phyloP scores from a whole-genome alignment of 805 yeast species.

The Candida broadrunensis region DNA sequence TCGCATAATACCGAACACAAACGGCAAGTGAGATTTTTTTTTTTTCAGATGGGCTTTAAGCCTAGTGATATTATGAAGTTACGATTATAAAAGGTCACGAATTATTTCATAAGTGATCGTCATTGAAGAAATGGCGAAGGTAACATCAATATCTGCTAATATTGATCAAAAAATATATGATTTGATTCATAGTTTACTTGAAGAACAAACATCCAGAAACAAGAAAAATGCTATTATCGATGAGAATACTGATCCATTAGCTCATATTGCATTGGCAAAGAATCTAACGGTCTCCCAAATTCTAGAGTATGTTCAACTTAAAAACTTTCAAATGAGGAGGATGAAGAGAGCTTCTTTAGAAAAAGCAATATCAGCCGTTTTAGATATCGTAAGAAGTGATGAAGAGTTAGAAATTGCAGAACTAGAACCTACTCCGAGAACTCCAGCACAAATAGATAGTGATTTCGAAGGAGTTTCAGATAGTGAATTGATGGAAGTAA shows the following conservation, averaged over 20 bases:
- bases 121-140: background rate
- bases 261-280: constrained; percentile 56
- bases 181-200: constrained; percentile 54
- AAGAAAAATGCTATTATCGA: constrained; percentile 24
- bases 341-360: constrained; percentile 64
- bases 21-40: too few species aligned
- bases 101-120: too few species aligned
- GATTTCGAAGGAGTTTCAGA: constrained; percentile 42
- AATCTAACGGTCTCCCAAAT: constrained; percentile 54
- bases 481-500: constrained; percentile 58
- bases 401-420: constrained; percentile 56
- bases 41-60: too few species aligned
- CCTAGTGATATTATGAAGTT: too few species aligned
- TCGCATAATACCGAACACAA: too few species aligned
- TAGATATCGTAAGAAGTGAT: constrained; percentile 53
- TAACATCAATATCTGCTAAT: background rate
- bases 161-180: constrained; percentile 47
- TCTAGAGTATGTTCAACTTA: constrained; percentile 55
- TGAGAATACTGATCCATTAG: constrained; percentile 34
- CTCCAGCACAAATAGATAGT: constrained; percentile 26
- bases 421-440: constrained; percentile 10
- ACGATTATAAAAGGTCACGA: too few species aligned
- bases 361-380: constrained; percentile 59
- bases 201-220: constrained; percentile 52
- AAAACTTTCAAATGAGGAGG: constrained; percentile 66